phyloP scores from a whole-genome alignment of 805 yeast genomes.

The Suhomyces tanzawaensis region DNA sequence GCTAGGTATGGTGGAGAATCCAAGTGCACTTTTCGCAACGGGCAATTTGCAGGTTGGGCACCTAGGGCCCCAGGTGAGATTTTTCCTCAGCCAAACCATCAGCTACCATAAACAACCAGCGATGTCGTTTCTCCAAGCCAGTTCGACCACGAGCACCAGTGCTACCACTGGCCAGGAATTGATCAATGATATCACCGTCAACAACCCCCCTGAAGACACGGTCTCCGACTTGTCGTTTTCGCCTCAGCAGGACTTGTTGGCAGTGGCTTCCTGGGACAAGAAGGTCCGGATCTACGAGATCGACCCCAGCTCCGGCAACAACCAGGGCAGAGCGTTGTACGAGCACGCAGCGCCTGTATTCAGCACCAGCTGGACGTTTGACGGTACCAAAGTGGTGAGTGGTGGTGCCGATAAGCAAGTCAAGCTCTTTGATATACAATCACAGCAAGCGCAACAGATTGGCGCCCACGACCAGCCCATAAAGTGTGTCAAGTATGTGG shows the following conservation, averaged over 20 bases:
- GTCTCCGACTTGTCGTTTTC: slow-evolving; percentile 82
- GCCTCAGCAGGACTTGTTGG: slow-evolving; percentile 76
- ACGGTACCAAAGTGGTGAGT: slow-evolving; percentile 82
- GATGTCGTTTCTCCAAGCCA: slow-evolving; percentile 38
- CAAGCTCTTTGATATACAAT: slow-evolving; percentile 73
- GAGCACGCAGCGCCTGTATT: slow-evolving; percentile 90
- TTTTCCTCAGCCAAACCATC: too few species aligned
- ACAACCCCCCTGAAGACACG: slow-evolving; percentile 90
- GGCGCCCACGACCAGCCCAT: slow-evolving; percentile 88
- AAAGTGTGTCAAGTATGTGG: slow-evolving; percentile 67
- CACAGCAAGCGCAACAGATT: slow-evolving; percentile 79
- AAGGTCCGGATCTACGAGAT: slow-evolving; percentile 92
- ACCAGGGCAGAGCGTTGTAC: slow-evolving; percentile 84
- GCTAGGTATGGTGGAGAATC: too few species aligned
- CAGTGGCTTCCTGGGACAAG: slow-evolving; percentile 92
- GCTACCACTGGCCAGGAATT: slow-evolving; percentile 57
- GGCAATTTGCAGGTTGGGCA: too few species aligned
- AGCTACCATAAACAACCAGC: neutral
- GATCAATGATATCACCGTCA: slow-evolving; percentile 65
- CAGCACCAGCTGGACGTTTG: slow-evolving; percentile 75
- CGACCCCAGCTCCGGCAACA: slow-evolving; percentile 63
- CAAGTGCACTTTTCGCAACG: too few species aligned
- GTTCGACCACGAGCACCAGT: slow-evolving; percentile 26
- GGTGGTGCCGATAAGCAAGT: slow-evolving; percentile 93
- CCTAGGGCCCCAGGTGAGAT: too few species aligned